Evolutionary conservation across 1,284 basidiomycete species (phyloP), one percentile per base, ranked within the genome.

Genomic region (Leccinum griseonigrum): DNA sequence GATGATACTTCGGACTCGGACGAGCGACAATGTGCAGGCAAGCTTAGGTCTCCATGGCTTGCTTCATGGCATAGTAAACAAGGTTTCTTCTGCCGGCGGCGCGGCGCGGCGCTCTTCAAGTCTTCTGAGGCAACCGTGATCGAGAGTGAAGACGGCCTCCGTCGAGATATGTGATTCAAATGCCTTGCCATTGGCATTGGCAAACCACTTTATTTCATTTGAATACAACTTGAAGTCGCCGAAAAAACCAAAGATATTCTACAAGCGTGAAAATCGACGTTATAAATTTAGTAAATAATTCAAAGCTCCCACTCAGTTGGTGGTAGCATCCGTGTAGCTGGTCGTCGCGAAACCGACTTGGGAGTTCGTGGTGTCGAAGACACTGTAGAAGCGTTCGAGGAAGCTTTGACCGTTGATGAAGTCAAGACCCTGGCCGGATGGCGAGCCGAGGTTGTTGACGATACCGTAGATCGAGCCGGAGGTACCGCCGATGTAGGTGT

Each of bases 341-440:
- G 85, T 86, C 46, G 76, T 81, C 10, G 86, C 85, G 58, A 87
- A 80, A n/a, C 86, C 85, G 62, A 87, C 76, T 22, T 68, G 77
- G 8, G 67, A 61, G 74, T 85, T 84, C 52, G 78, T 74, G 31
- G 84, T 85, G 68, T 90, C 88, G 68, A 76, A 88, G 36, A 87
- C 85, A 29, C 81, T 80, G 74, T 88, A 89, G 81, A 85, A 90
- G 31, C 87, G 83, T 73, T 90, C 83, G 58, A 86, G 76, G 80
- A 85, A 87, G 31, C 74, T 68, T 67, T 77, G 81, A 6, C 85
- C 84, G 67, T 83, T 78, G 68, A 85, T 75, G 65, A 84, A 83
- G 70, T 83, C 82, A 18, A 83, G 71, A 53, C 82, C 82, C 64
- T 76, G 28, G n/a, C 79, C 80, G 9, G 73, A 75, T 31, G 67